phyloP scores from a whole-genome alignment of 2,329 filamentous ascomycete genomes.

The Monilinia polystroma region DNA sequence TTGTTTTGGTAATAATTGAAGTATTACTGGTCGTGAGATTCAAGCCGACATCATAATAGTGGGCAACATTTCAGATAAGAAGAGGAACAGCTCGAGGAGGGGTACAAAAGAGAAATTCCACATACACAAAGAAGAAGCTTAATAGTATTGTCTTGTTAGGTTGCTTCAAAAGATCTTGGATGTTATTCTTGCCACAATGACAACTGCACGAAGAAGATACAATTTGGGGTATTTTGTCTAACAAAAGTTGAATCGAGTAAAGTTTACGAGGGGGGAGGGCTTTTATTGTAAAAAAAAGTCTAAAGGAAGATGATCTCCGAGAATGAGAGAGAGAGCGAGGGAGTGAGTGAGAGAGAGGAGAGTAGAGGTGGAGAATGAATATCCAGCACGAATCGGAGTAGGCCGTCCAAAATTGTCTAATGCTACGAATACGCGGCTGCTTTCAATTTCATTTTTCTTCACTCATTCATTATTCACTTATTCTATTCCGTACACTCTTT shows the following conservation, averaged over 20 bases:
- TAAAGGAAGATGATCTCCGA: neutral
- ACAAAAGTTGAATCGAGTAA: neutral
- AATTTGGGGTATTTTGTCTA: neutral
- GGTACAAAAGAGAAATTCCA: constrained; percentile 9
- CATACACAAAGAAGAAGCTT: constrained; percentile 4
- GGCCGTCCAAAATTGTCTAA: constrained; percentile 1
- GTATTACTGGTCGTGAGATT: constrained; percentile 9
- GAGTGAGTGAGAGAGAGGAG: no score
- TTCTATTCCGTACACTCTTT: neutral
- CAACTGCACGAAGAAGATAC: constrained; percentile 2
- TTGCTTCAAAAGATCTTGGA: no score
- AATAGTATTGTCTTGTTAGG: no score
- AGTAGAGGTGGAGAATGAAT: constrained; percentile 12
- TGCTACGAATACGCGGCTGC: neutral
- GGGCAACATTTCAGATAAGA: constrained; percentile 20
- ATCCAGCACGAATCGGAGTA: constrained; percentile 15
- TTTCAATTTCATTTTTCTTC: neutral
- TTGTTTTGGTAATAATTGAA: constrained; percentile 17
- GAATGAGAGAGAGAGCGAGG: neutral
- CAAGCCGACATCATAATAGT: constrained; percentile 9
- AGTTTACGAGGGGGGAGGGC: constrained; percentile 2
- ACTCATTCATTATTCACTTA: neutral
- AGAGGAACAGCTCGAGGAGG: neutral
- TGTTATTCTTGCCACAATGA: constrained; percentile 1
- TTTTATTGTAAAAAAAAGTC: constrained; percentile 2